Conservation (phyloP, 768 basidiomycete genomes). For the Panaeolus cyanescens region DNA sequence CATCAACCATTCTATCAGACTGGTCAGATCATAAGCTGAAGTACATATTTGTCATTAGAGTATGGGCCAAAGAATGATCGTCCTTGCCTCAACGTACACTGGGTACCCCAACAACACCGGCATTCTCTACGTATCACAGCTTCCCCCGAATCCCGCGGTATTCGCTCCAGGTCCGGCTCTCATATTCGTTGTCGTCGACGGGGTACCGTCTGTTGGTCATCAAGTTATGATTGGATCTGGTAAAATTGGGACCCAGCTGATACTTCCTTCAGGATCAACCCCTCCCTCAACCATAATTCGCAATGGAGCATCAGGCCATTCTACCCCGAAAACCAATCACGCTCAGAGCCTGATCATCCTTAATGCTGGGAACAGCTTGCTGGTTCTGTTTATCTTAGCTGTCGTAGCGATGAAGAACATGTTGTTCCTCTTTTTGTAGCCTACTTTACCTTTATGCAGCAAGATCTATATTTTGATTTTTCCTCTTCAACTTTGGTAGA, state of each 20-base stretch:
- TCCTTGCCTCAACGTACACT: conserved; percentile 63
- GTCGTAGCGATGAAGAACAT: too few relatives aligned
- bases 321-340: background rate
- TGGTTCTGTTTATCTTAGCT: too few relatives aligned
- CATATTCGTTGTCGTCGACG: conserved; percentile 76
- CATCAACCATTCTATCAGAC: background rate
- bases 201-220: conserved; percentile 70
- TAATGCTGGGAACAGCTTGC: too few relatives aligned
- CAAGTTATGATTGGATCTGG: conserved; percentile 80
- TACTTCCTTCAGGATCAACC: conserved; percentile 34
- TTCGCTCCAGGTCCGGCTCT: conserved; percentile 69
- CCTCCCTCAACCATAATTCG: conserved; percentile 31
- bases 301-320: background rate
- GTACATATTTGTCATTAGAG: conserved; percentile 39
- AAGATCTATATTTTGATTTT: too few relatives aligned
- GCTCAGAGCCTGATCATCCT: background rate
- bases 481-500: too few relatives aligned
- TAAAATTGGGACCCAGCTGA: conserved; percentile 55
- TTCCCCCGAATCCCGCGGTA: conserved; percentile 75
- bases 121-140: conserved; percentile 65
- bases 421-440: too few relatives aligned
- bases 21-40: too few relatives aligned
- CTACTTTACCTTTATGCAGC: too few relatives aligned
- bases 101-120: conserved; percentile 54
- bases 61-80: conserved; percentile 76